phyloP scores from a whole-genome alignment of 306 rosid species.

The Pyrus communis region DNA sequence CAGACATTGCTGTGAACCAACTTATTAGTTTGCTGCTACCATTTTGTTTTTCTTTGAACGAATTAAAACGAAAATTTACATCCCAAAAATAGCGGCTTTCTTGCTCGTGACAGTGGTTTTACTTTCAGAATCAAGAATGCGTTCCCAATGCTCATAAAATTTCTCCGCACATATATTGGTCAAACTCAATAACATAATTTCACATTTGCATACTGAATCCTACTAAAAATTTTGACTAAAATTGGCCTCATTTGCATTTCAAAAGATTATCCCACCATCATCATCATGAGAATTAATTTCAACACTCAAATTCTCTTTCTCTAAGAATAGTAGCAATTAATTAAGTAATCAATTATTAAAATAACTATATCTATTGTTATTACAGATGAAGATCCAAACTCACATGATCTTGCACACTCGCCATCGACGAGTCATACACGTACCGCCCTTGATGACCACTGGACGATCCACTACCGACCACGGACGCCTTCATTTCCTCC shows the following conservation, averaged over 20 bases:
- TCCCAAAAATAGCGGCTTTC: background rate
- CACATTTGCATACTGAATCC: background rate
- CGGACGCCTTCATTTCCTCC: slow-evolving; percentile 31
- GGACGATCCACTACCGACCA: slow-evolving; percentile 18
- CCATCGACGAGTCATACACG: slow-evolving; percentile 37
- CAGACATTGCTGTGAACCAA: background rate
- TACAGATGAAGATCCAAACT: slow-evolving; percentile 95
- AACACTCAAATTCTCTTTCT: slow-evolving; percentile 1
- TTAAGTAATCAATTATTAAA: background rate
- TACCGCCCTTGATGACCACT: slow-evolving; percentile 31
- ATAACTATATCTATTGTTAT: background rate
- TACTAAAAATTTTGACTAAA: background rate
- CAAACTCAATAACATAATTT: background rate
- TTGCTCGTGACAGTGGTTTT: background rate
- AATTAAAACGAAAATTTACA: background rate
- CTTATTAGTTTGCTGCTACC: background rate
- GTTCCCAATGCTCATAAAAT: too few relatives aligned
- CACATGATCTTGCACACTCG: slow-evolving; percentile 54
- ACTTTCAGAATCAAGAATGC: background rate
- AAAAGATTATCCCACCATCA: background rate
- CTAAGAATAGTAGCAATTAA: background rate
- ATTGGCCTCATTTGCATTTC: background rate
- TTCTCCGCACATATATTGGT: background rate
- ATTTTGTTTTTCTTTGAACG: background rate
- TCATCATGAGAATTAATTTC: background rate